Base-by-base conservation (phyloP, 2,329 filamentous ascomycete genomes). In the Trichophyton schoenleinii region DNA sequence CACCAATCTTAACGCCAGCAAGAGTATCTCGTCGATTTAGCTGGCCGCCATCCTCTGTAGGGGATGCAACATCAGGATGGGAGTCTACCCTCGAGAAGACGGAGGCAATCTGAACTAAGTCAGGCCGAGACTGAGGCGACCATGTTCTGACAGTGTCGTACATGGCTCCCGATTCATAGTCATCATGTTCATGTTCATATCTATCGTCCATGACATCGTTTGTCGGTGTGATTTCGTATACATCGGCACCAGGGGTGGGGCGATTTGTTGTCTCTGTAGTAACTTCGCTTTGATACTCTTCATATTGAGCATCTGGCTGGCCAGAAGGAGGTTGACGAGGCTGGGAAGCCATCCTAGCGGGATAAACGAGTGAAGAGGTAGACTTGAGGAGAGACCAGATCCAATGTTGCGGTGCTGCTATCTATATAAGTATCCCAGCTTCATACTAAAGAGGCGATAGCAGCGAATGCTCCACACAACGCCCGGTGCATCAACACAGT, bases 1-100 rank as follows among this genome's bases (percentile, higher is more conserved):
- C 78, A 2, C 71, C 76, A 20, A 76, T 59, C 22, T 74, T 70
- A 6, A 80, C 64, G 2, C 74, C 75, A 8, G 70, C 69, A n/a
- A 73, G 41, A 0, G 71, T 74, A 60, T 74, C 72, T 57, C 64
- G 69, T 13, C 69, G 58, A 25, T 62, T 55, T n/a, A 66, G 28
- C 6, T 36, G 57, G 11, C 59, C 53, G 13, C 60, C 46, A 3
- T 49, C 52, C 9, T 53, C 61, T n/a, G 52, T 58, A n/a, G 20
- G n/a, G 9, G 52, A 18, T 18, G 52, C 7, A 1, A 52, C 53
- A 22, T 38, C 36, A 42, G 58, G 38, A 22, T 60, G 44, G 49
- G 46, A 34, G 6, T 63, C 48, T 48, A 63, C 46, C 58, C 57
- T 58, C 5, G 65, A 63, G 38, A 66, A 60, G 15, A 59, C 60